Percentiles rank a stretch among this genome's conserved stretches.
phyloP scores from a whole-genome alignment of 1,139 yeast species.

The Sugiyamaella sp. region DNA sequence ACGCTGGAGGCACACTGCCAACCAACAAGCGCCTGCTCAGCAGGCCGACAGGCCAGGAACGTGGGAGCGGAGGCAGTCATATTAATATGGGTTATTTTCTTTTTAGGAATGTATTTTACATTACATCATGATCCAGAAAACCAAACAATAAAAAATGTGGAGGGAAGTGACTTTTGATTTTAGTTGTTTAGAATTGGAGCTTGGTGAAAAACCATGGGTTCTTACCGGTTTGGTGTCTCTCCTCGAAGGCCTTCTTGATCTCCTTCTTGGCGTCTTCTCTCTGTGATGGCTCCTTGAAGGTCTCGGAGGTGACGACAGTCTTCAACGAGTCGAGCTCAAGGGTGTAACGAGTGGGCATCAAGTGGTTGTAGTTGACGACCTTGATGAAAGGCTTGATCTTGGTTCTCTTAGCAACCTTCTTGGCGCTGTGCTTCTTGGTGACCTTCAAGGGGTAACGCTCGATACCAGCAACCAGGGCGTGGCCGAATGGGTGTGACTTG shows the following conservation, averaged over 20 bases:
- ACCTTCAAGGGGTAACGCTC: slow-evolving; percentile 99
- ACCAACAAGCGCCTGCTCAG: too few species aligned
- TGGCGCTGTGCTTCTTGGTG: slow-evolving; percentile 92
- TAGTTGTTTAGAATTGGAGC: slow-evolving; percentile 78
- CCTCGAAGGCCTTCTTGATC: slow-evolving; percentile 99
- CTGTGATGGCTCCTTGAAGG: slow-evolving; percentile 97
- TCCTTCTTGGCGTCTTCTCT: slow-evolving; percentile 99
- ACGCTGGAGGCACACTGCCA: too few species aligned
- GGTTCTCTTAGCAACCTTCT: slow-evolving; percentile 96
- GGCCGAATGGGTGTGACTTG: slow-evolving; percentile 98
- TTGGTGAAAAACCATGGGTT: slow-evolving; percentile 99
- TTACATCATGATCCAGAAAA: slow-evolving; percentile 16
- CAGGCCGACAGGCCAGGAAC: too few species aligned
- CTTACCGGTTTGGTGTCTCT: slow-evolving; percentile 99
- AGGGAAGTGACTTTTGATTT: slow-evolving; percentile 3
- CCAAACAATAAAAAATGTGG: slow-evolving; percentile 9
- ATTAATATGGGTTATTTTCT: slow-evolving; percentile 1
- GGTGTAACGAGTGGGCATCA: slow-evolving; percentile 99
- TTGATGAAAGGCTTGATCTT: slow-evolving; percentile 99
- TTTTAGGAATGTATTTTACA: slow-evolving; percentile 19
- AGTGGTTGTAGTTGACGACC: slow-evolving; percentile 99
- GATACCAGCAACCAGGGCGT: slow-evolving; percentile 99
- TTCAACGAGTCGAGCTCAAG: slow-evolving; percentile 96
- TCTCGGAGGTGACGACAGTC: slow-evolving; percentile 86
- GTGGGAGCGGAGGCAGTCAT: not conserved